Base-by-base conservation (phyloP, 345 rosid species). In the Eucalyptus lansdowneana region DNA sequence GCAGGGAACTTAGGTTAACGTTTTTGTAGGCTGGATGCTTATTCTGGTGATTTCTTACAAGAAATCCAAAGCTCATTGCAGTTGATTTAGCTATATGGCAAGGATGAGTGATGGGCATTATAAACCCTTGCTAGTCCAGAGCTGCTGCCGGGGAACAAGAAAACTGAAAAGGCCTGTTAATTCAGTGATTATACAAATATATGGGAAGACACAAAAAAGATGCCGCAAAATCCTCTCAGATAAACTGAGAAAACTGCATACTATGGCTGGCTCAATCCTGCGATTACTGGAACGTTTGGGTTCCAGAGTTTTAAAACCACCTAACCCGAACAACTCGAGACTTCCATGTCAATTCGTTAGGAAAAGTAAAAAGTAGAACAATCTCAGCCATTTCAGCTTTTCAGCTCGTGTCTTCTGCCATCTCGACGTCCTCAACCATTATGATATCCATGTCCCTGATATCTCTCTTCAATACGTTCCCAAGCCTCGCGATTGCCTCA, bases 401-500 rank as follows among this genome's bases (percentile, higher is more conserved):
- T 92, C 93, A 93, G 90, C 87, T 91, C 40, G 37, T 87, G 89
- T 93, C 90, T 21, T 89, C 92, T 31, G 91, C 54, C 97, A 91
- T 95, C 50, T 94, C 96, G 6, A 94, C 90, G 91, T 95, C 98
- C 93, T 96, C 99, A 1, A 97, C 92, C 96, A 97, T 95, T 87
- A 98, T 97, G 80, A 98, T 96, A 89, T 97, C 98, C 95, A 92
- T 94, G 90, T 97, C 95, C 90, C 98, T 94, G 87, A 95, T 88
- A 92, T 97, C 97, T 56, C 99, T 95, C 94, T 96, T 96, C 92
- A 97, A 92, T 76, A 97, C 97, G 25, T 90, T 95, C 60, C 96
- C 97, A 53, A 98, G 96, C 90, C 97, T 95, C 65, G 97, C 97
- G 42, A 97, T 94, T 76, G 99, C 99, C 91, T 95, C 97, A 4